Evolutionary conservation across 2,329 filamentous ascomycete genomes (phyloP), one percentile per base, ranked within the genome.

Genomic region (Pseudomassariella vexata): DNA sequence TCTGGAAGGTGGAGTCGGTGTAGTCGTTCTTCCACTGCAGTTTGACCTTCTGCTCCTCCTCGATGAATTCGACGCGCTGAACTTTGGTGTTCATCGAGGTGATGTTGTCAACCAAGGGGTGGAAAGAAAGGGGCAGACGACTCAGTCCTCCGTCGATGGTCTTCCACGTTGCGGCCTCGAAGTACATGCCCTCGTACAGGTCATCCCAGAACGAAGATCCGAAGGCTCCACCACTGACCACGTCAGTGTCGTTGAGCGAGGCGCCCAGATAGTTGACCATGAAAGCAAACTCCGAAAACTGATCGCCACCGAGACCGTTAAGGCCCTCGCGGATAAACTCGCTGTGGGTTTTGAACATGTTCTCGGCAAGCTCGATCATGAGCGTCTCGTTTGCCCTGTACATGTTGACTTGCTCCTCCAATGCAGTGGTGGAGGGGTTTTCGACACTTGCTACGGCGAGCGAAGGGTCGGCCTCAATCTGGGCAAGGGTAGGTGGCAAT

Each of bases 231-330:
- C 65, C 64, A 18, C 43, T 41, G 6, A 53, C 47, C 5, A 70
- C 57, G 40, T 81, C 73, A 2, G 70, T 75, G 42, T 69, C 66
- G 44, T 78, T 75, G 9, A 69, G 55, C 23, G 56, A 62, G 10
- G 64, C 63, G 10, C 68, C 66, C 8, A 82, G 62, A 19, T 70
- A 66, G 48, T 82, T 76, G 12, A 68, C 66, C 34, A 82, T 57
- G 42, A 78, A 84, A 1, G 65, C 72, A 15, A 75, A 74, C 43
- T 82, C 79, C 9, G 76, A 81, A 67, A 74, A 84, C 31, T 73
- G 61, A 47, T 82, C 79, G 12, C 77, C 67, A 3, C 71, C 73
- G 1, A 62, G 45, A 2, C 63, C 63, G 17, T 46, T 52, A 14
- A 50, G 47, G 36, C 32, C 32, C 10, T 21, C 20, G 50, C 50